phyloP scores from a whole-genome alignment of 495 filamentous ascomycete species.

The Daldinia childiae region DNA sequence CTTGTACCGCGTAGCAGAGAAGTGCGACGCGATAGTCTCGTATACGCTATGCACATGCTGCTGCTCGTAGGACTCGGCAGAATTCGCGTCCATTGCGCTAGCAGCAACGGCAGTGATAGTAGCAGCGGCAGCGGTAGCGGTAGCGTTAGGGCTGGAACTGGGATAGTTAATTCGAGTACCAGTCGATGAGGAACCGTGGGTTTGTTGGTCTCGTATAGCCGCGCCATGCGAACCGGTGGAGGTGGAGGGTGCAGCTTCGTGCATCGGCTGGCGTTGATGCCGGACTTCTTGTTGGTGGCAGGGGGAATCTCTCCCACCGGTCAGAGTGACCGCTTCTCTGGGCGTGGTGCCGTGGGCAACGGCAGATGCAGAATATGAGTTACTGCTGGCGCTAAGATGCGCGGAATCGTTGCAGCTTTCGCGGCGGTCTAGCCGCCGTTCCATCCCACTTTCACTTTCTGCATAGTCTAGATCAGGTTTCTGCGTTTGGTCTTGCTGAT shows the following conservation, averaged over 20 bases:
- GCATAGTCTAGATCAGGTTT: constrained; percentile 23
- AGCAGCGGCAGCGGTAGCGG: background rate
- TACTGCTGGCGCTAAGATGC: constrained; percentile 1
- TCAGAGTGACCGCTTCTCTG: constrained; percentile 31
- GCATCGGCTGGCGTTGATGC: background rate
- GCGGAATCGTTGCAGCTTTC: constrained; percentile 8
- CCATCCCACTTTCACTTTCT: constrained; percentile 26
- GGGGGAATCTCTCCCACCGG: constrained; percentile 9
- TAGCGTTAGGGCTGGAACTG: background rate
- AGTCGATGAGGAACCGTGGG: constrained; percentile 14
- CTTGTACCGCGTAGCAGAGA: constrained; percentile 96
- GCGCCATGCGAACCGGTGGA: constrained; percentile 36
- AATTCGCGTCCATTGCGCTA: constrained; percentile 4
- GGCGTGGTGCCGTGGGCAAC: constrained; percentile 4
- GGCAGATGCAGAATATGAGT: background rate
- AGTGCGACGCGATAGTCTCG: constrained; percentile 92
- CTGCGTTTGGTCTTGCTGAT: constrained; percentile 1
- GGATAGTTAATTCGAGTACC: background rate
- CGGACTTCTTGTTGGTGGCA: constrained; percentile 2
- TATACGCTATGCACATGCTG: constrained; percentile 92
- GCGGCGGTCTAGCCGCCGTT: constrained; percentile 23
- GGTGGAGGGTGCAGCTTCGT: constrained; percentile 3
- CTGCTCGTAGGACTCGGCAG: constrained; percentile 73
- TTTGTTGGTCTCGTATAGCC: constrained; percentile 10
- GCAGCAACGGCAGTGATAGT: background rate